These are phyloP conservation scores for Fulvia fulva DNA, from an alignment of 2,329 filamentous ascomycete species.

Conservation along the genomic window DNA sequence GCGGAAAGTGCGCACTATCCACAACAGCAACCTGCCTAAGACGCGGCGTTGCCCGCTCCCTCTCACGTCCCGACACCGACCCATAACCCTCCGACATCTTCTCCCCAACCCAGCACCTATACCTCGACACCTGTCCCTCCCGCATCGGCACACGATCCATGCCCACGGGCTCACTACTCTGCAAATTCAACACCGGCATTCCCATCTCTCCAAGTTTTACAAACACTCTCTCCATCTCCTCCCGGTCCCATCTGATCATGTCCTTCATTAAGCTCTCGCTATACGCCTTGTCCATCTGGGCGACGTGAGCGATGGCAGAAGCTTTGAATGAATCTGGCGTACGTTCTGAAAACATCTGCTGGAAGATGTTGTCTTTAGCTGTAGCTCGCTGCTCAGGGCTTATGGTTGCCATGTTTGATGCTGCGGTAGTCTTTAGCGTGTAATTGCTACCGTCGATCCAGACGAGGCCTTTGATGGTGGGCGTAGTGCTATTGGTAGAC, in stretches of 20 bases:
- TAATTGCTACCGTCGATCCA: constrained; percentile 16
- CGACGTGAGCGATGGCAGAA: constrained; percentile 5
- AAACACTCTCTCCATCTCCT: background rate
- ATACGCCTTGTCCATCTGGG: constrained; percentile 5
- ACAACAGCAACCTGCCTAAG: constrained; percentile 1
- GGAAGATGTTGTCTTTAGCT: constrained; percentile 6
- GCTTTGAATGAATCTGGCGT: constrained; percentile 10
- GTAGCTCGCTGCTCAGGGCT: background rate
- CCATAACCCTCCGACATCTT: constrained; percentile 1
- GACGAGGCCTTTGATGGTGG: constrained; percentile 2
- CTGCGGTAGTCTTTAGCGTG: constrained; percentile 4
- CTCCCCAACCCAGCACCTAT: constrained; percentile 9
- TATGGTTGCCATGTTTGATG: constrained; percentile 2
- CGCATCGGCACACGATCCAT: constrained; percentile 7
- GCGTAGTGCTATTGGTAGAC: background rate
- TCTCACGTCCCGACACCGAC: background rate
- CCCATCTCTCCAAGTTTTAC: constrained; percentile 1
- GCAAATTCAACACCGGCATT: constrained; percentile 8
- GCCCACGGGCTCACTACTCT: constrained; percentile 5
- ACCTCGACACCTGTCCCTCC: constrained; percentile 3
- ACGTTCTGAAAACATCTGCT: constrained; percentile 8
- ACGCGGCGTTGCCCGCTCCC: background rate
- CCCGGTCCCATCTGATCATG: constrained; percentile 10
- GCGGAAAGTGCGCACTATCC: constrained; percentile 12
- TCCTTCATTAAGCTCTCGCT: constrained; percentile 3